A percentile compares a stretch with the other conserved stretches of the same genome.
Evolutionary conservation across 768 basidiomycete species (phyloP).

Genomic region (Termitomyces sp.): DNA sequence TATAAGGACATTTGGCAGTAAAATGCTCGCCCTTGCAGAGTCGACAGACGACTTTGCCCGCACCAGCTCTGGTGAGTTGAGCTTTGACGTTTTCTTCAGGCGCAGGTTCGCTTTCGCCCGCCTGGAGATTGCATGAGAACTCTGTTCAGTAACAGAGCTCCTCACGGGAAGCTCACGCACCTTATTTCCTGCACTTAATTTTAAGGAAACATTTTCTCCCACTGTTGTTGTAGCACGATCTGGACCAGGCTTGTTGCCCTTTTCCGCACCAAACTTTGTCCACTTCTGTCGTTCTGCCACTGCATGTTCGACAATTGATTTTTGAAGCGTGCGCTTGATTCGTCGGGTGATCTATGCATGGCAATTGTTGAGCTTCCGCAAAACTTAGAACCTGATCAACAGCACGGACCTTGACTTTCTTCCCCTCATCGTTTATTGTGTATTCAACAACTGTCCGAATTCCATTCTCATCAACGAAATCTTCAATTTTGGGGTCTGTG

Average conservation of each 20-base stretch:
- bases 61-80: conserved; percentile 66
- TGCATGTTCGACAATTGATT: conserved; percentile 87
- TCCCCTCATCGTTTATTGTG: conserved; percentile 83
- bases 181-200: conserved; percentile 55
- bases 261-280: conserved; percentile 91
- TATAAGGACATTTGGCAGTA: conserved; percentile 98
- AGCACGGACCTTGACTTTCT: conserved; percentile 79
- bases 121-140: conserved; percentile 24
- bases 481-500: conserved; percentile 52
- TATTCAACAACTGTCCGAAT: conserved; percentile 83
- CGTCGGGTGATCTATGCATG: conserved; percentile 68
- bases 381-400: neutral
- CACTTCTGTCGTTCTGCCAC: conserved; percentile 93
- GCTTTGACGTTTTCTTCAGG: conserved; percentile 62
- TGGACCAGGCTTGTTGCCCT: conserved; percentile 80
- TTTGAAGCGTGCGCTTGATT: conserved; percentile 82
- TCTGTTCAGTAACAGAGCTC: neutral
- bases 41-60: conserved; percentile 87
- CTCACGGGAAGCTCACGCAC: conserved; percentile 22
- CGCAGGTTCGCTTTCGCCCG: conserved; percentile 59
- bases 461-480: conserved; percentile 81
- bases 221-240: conserved; percentile 93
- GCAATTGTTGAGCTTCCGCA: neutral
- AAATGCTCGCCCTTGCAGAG: conserved; percentile 97
- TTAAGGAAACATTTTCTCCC: conserved; percentile 50